Evolutionary conservation across 768 basidiomycete genomes (phyloP).

Genomic region (Scleroderma citrinum): DNA sequence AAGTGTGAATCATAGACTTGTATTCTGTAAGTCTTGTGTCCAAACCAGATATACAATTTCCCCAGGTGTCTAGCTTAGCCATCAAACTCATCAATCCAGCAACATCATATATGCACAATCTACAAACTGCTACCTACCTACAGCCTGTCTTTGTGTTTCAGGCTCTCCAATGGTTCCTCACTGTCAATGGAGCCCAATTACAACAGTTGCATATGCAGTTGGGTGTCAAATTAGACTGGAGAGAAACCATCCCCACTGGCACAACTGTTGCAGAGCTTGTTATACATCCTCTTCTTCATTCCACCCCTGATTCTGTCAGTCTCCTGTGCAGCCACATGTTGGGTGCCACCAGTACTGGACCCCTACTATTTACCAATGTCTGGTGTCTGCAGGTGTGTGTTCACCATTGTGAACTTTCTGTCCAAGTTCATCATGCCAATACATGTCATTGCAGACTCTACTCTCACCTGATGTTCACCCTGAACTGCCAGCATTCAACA

Average conservation of each 20-base stretch:
- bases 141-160: constrained; percentile 64
- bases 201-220: constrained; percentile 35
- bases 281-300: no score
- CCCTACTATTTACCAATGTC: no score
- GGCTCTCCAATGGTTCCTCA: constrained; percentile 54
- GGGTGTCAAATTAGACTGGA: constrained; percentile 42
- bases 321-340: no score
- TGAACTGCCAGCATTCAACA: no score
- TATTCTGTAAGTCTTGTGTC: constrained; percentile 51
- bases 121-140: constrained; percentile 68
- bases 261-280: constrained; percentile 51
- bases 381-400: no score
- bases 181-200: constrained; percentile 50
- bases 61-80: constrained; percentile 27
- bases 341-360: no score
- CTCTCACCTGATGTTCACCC: no score
- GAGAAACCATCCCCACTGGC: constrained; percentile 40
- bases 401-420: no score
- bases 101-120: constrained; percentile 65
- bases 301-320: no score
- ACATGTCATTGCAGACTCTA: no score
- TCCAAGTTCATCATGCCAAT: no score
- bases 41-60: not conserved
- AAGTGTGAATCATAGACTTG: constrained; percentile 48
- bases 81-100: constrained; percentile 68